Evolutionary conservation across 305 asterid genomes (phyloP).

Genomic region (Rubia peregrina): DNA sequence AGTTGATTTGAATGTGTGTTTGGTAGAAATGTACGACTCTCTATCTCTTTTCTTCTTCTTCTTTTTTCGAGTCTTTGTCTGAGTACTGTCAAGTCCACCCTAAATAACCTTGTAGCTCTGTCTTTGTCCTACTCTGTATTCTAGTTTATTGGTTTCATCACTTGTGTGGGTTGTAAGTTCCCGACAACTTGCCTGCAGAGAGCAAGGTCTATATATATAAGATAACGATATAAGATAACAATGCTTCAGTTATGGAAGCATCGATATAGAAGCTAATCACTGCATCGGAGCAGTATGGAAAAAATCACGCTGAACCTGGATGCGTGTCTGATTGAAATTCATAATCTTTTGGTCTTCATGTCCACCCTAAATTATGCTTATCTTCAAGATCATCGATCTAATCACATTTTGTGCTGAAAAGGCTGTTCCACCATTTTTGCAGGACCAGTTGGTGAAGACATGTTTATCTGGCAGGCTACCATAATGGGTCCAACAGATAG

Average conservation of each 20-base stretch:
- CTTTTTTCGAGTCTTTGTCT: neutral
- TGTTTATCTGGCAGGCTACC: conserved; percentile 86
- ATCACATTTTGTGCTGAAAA: neutral
- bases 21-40: neutral
- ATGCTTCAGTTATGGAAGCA: neutral
- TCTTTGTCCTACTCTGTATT: neutral
- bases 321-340: neutral
- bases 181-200: neutral
- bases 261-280: neutral
- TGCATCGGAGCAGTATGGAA: neutral
- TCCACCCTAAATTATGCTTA: neutral
- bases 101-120: neutral
- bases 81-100: neutral
- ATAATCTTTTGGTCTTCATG: neutral
- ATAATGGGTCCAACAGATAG: conserved; percentile 78
- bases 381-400: neutral
- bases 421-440: conserved; percentile 6
- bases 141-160: neutral
- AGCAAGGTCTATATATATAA: neutral
- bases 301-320: neutral
- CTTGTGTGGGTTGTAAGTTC: neutral
- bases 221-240: neutral
- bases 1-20: neutral
- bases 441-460: conserved; percentile 79
- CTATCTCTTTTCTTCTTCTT: too few species aligned